A percentile compares a stretch with the other conserved stretches of the same genome.
These are phyloP conservation scores for Penicillium roqueforti DNA, from an alignment of 495 filamentous ascomycete genomes.

Conservation along the genomic window DNA sequence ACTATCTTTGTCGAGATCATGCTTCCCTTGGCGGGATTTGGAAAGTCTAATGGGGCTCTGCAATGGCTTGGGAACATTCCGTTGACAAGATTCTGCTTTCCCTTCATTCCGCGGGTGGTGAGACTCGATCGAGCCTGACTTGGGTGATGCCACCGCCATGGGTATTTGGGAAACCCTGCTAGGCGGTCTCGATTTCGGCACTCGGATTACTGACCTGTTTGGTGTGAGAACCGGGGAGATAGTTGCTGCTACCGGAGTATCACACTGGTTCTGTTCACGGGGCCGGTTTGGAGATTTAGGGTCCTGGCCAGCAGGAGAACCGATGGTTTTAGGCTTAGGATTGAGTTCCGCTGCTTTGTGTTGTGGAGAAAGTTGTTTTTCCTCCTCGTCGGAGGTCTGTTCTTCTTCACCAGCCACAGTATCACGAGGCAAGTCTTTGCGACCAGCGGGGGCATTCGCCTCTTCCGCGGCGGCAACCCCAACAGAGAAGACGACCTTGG, in stretches of 20 bases:
- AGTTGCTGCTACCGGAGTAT: neutral
- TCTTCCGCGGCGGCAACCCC: neutral
- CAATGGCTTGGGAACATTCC: constrained; percentile 26
- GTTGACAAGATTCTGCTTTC: neutral
- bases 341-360: neutral
- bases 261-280: neutral
- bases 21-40: constrained; percentile 24
- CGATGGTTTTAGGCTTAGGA: neutral
- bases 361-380: neutral
- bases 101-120: neutral
- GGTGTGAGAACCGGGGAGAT: neutral
- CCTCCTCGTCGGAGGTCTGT: neutral
- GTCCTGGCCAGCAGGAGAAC: neutral
- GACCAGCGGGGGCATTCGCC: neutral
- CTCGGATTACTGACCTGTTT: neutral
- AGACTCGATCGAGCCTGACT: neutral
- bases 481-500: neutral
- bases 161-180: neutral
- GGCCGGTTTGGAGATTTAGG: neutral
- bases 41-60: constrained; percentile 43
- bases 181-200: neutral
- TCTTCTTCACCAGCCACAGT: too few species aligned
- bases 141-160: neutral
- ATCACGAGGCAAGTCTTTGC: neutral
- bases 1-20: constrained; percentile 24